Base-by-base conservation (phyloP, 2,329 filamentous ascomycete species). In the Ophiognomonia clavigignenti-juglandacearum region DNA sequence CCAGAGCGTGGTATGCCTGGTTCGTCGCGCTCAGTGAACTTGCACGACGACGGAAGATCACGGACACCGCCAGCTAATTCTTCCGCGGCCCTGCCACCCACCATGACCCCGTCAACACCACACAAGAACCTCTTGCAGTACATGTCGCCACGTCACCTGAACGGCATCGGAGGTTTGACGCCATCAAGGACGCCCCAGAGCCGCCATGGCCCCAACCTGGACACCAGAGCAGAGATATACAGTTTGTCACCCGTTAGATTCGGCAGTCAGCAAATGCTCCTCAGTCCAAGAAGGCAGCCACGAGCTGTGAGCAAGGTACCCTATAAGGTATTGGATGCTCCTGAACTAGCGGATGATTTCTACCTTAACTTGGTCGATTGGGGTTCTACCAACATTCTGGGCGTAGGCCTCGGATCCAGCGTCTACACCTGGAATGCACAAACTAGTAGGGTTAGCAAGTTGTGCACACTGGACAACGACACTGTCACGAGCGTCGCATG, bases 391-490 rank as follows among this genome's bases (percentile, higher is more conserved):
- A 96, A 97, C 64, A 86, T 96, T 8, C 75, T 98, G 10, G 93
- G 92, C 6, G 93, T 98, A 36, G 93, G 93, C 0, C 71, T 98
- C 22, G 91, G 91, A 16, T 88, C 86, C 16, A 95, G 88, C 56
- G 93, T 98, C 6, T 98, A 97, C 62, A 93, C 97, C 82, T 98
- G 93, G 93, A 96, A 96, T 63, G 93, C 91, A 4, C 83, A 89
- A 56, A 86, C 86, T 7, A 93, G 92, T 53, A 82, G 87, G 54
- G 93, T 98, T 3, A 95, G 90, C 51, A 96, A 95, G 66, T 77
- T 98, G 9, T 97, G 93, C 66, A 92, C 95, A 38, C 73, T 97
- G 11, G 84, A 88, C 54, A 91, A 96, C 58, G 93, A 98, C 62
- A 91, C 85, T 0, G 92, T 98, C 1, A 98, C 93, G 3, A 96